Evolutionary conservation across 2,329 filamentous ascomycete species (phyloP).

Genomic region (Xylariaceae sp.): DNA sequence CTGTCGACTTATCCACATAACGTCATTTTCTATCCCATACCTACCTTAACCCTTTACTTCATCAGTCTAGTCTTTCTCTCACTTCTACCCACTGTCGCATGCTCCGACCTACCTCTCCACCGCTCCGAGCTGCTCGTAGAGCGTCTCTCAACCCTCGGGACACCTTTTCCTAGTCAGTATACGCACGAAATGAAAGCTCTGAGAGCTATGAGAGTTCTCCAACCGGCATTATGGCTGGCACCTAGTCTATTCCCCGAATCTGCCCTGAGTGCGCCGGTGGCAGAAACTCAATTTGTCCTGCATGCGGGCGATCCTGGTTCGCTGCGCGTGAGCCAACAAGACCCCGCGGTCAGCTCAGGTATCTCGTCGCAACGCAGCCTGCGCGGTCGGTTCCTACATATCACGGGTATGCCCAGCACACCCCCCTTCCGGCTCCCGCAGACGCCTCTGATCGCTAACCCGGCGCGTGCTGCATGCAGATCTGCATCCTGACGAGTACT

Average conservation of each 20-base stretch:
- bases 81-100: too few species aligned
- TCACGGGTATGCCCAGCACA: conserved; percentile 65
- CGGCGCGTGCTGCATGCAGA: conserved; percentile 51
- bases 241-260: conserved; percentile 27
- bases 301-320: conserved; percentile 20
- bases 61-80: too few species aligned
- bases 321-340: conserved; percentile 6
- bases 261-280: conserved; percentile 25
- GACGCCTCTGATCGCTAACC: background rate
- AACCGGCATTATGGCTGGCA: conserved; percentile 21
- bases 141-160: too few species aligned
- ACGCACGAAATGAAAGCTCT: conserved; percentile 23
- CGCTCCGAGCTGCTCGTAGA: too few species aligned
- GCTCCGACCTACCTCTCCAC: too few species aligned
- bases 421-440: conserved; percentile 6
- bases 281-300: conserved; percentile 26
- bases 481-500: conserved; percentile 87
- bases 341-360: conserved; percentile 5
- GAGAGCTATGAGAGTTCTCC: conserved; percentile 16
- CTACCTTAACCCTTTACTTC: too few species aligned
- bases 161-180: background rate
- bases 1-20: too few species aligned
- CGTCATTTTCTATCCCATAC: too few species aligned
- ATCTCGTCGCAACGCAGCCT: conserved; percentile 43
- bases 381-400: conserved; percentile 78